Evolutionary conservation across 2,329 filamentous ascomycete species (phyloP).

Genomic region (Apiospora saccharicola): DNA sequence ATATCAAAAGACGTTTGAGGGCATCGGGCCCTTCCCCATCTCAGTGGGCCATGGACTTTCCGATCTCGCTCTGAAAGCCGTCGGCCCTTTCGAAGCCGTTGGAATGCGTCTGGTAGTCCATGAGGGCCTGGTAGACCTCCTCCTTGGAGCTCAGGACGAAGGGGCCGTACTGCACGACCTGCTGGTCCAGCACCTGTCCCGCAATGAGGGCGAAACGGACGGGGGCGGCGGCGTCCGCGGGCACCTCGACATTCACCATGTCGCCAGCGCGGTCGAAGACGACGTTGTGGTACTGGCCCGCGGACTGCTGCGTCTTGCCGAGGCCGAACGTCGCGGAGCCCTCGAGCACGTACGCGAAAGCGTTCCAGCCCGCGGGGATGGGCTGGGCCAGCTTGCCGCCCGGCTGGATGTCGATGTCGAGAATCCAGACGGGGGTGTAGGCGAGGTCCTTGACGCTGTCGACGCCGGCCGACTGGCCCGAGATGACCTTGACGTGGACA

Average conservation of each 20-base stretch:
- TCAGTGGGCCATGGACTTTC: constrained; percentile 42
- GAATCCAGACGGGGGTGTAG: constrained; percentile 96
- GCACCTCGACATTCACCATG: constrained; percentile 74
- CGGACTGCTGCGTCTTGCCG: constrained; percentile 58
- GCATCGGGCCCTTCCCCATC: not conserved
- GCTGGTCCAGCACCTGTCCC: constrained; percentile 73
- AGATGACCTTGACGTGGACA: constrained; percentile 89
- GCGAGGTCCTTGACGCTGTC: constrained; percentile 90
- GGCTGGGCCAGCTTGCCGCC: constrained; percentile 80
- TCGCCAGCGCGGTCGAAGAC: constrained; percentile 86
- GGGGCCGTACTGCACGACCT: constrained; percentile 74
- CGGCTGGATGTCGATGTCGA: constrained; percentile 82
- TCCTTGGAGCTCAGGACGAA: constrained; percentile 71
- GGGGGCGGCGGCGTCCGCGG: constrained; percentile 63
- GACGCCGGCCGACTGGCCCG: constrained; percentile 81
- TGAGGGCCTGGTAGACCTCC: constrained; percentile 71
- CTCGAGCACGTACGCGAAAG: constrained; percentile 85
- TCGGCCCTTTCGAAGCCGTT: constrained; percentile 76
- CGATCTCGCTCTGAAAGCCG: constrained; percentile 71
- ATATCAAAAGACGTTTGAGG: not conserved
- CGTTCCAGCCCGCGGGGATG: constrained; percentile 84
- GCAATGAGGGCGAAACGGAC: constrained; percentile 70
- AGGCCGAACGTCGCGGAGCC: constrained; percentile 72
- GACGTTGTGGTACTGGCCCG: constrained; percentile 83
- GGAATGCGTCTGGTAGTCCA: constrained; percentile 68